A percentile compares a stretch with the other conserved stretches of the same genome.
These are phyloP conservation scores for Periconia sp. DNA, from an alignment of 2,329 filamentous ascomycete genomes.

Conservation along the genomic window DNA sequence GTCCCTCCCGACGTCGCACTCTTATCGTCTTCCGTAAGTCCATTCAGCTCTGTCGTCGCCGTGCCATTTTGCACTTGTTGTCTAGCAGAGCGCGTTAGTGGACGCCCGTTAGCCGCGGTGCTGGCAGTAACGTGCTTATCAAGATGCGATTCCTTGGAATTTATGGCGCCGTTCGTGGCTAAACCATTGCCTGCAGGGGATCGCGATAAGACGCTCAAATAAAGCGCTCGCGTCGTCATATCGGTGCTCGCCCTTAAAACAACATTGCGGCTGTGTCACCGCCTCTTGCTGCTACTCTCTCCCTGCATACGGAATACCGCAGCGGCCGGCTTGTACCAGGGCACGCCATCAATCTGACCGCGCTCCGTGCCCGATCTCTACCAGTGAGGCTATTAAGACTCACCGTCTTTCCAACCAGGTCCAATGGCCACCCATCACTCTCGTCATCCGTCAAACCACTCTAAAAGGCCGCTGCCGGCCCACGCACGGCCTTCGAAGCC, in stretches of 20 bases:
- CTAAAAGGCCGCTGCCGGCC: slow-evolving; percentile 43
- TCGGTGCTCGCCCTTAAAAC: slow-evolving; percentile 29
- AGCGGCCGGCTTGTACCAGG: slow-evolving; percentile 13
- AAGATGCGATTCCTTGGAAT: slow-evolving; percentile 8
- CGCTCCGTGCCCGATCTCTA: slow-evolving; percentile 37
- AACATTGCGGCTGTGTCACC: slow-evolving; percentile 44
- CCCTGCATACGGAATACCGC: not conserved
- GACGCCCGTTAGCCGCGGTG: no score
- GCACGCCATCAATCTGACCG: slow-evolving; percentile 23
- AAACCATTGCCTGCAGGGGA: slow-evolving; percentile 39
- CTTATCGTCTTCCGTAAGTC: slow-evolving; percentile 32
- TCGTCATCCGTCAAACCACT: slow-evolving; percentile 39
- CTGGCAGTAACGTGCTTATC: slow-evolving; percentile 1
- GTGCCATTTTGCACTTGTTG: no score
- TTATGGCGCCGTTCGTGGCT: slow-evolving; percentile 39
- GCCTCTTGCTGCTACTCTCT: slow-evolving; percentile 16
- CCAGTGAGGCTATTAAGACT: slow-evolving; percentile 42
- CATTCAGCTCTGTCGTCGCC: slow-evolving; percentile 18
- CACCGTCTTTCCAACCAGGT: slow-evolving; percentile 39
- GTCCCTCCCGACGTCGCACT: slow-evolving; percentile 31
- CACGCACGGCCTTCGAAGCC: slow-evolving; percentile 43
- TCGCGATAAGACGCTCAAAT: slow-evolving; percentile 43
- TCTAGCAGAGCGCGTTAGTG: no score
- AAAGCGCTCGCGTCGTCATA: slow-evolving; percentile 45
- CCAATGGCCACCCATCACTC: slow-evolving; percentile 43